Base-by-base conservation (phyloP, 208 protist species). In the Trypanosoma theileri region DNA sequence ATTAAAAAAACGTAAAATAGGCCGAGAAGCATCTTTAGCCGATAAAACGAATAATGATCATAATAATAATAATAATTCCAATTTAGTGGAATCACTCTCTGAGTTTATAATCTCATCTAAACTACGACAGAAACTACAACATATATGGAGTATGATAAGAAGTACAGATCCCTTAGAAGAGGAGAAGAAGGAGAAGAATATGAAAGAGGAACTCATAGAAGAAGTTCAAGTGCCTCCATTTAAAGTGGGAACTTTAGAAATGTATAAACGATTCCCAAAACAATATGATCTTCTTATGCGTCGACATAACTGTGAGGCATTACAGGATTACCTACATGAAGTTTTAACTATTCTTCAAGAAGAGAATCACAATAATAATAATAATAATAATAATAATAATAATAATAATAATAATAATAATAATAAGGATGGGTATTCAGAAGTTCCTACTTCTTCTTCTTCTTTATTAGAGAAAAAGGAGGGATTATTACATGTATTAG, bases 241-340 rank as follows among this genome's bases (percentile, higher is more conserved):
- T 71, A 91, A 89, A 59, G 89, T 95, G 8, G 89, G 89, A n/a
- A 86, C 85, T 11, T 55, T 84, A 41, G 89, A 95, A 63, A 91
- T 95, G 77, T 95, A 95, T 75, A 51, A 75, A 3, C 84, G 86
- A 4, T 92, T 92, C 59, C 82, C 89, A 0, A 55, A 82, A 44
- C 85, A 82, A 13, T 95, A 95, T 66, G 89, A 95, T 35, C 40
- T 81, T 24, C 73, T 95, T 58, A 95, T 95, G 89, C 45, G 66
- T 12, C 68, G 74, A 46, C 89, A 95, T 72, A 72, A 93, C 67
- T 95, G 89, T 60, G 59, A 31, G 24, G 76, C 73, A 10, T 41
- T 94, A 35, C 54, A 79, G 41, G 17, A 52, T 22, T 75, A 71
- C 45, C 74, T 89, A n/a, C 35, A 82, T 19, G 69, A 77, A 17